A percentile compares a stretch with the other conserved stretches of the same genome.
phyloP scores from a whole-genome alignment of 352 stramenopile species.

The Phytophthora podocarpi region DNA sequence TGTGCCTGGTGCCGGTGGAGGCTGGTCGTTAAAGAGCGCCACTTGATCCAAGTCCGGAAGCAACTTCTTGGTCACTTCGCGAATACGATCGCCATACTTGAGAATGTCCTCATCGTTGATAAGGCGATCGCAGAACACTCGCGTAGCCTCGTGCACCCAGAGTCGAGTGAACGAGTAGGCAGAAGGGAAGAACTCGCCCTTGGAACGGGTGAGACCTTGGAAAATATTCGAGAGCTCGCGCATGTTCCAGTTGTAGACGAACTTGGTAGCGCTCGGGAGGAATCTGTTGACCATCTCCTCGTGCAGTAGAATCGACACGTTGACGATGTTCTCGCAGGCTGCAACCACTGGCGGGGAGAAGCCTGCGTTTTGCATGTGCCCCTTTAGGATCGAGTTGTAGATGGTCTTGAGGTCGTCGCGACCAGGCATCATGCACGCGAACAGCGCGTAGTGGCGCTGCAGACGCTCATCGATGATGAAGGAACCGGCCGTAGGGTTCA shows the following conservation, averaged over 20 bases:
- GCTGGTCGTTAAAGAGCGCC: conserved; percentile 81
- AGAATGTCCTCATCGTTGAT: conserved; percentile 95
- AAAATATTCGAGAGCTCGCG: conserved; percentile 97
- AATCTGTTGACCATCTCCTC: conserved; percentile 95
- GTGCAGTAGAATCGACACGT: conserved; percentile 91
- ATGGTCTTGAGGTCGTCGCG: conserved; percentile 95
- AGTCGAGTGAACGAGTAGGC: conserved; percentile 88
- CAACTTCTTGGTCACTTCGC: conserved; percentile 93
- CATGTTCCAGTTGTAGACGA: conserved; percentile 99
- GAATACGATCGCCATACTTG: conserved; percentile 92
- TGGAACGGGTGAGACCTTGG: conserved; percentile 93
- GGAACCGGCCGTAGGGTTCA: conserved; percentile 97
- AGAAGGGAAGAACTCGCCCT: conserved; percentile 92
- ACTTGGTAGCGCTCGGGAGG: conserved; percentile 96
- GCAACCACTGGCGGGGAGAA: conserved; percentile 69
- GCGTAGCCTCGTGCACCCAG: conserved; percentile 96
- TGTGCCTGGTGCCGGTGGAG: conserved; percentile 26
- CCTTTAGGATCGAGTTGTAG: conserved; percentile 95
- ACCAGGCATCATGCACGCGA: conserved; percentile 95
- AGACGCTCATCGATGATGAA: conserved; percentile 98
- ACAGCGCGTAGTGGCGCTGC: conserved; percentile 96
- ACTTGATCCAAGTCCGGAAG: conserved; percentile 88
- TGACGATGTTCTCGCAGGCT: conserved; percentile 88
- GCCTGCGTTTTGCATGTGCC: conserved; percentile 90
- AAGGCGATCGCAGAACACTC: conserved; percentile 97